Percentiles rank a stretch among this genome's conserved stretches.
Evolutionary conservation across 768 basidiomycete genomes (phyloP).

Genomic region (Stropharia rugosoannulata): DNA sequence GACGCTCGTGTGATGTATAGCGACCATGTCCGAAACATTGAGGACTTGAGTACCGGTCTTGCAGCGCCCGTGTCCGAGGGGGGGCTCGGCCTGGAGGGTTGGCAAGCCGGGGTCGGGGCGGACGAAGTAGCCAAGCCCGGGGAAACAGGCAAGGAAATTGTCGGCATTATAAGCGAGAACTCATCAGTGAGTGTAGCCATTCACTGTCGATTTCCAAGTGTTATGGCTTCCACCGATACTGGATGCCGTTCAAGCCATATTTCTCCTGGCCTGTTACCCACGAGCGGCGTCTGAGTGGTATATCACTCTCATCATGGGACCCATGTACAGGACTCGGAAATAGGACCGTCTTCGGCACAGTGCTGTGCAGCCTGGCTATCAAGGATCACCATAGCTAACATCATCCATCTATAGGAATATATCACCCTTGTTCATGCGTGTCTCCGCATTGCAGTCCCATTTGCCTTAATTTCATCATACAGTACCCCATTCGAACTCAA

Average conservation of each 20-base stretch:
- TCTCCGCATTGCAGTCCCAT: slow-evolving; percentile 28
- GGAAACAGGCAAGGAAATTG: slow-evolving; percentile 42
- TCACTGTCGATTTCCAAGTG: slow-evolving; percentile 20
- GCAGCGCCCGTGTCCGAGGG: slow-evolving; percentile 44
- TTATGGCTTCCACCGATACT: not conserved
- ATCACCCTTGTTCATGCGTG: slow-evolving; percentile 31
- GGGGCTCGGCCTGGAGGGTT: slow-evolving; percentile 51
- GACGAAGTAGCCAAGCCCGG: slow-evolving; percentile 10
- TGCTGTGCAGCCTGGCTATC: no score
- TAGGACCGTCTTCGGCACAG: no score
- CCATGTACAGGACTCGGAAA: no score
- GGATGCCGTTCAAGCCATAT: not conserved
- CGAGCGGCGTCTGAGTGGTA: not conserved
- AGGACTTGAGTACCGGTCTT: slow-evolving; percentile 58
- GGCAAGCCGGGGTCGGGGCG: slow-evolving; percentile 50
- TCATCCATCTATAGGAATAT: slow-evolving; percentile 29
- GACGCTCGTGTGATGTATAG: slow-evolving; percentile 43
- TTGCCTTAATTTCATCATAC: slow-evolving; percentile 35
- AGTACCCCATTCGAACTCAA: slow-evolving; percentile 37
- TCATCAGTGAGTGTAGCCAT: slow-evolving; percentile 47
- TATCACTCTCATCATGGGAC: no score
- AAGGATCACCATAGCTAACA: not conserved
- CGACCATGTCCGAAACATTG: slow-evolving; percentile 50
- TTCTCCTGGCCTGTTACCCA: not conserved
- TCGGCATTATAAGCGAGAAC: slow-evolving; percentile 73